phyloP scores from a whole-genome alignment of 495 filamentous ascomycete genomes.

The Penicillium robsamsonii region DNA sequence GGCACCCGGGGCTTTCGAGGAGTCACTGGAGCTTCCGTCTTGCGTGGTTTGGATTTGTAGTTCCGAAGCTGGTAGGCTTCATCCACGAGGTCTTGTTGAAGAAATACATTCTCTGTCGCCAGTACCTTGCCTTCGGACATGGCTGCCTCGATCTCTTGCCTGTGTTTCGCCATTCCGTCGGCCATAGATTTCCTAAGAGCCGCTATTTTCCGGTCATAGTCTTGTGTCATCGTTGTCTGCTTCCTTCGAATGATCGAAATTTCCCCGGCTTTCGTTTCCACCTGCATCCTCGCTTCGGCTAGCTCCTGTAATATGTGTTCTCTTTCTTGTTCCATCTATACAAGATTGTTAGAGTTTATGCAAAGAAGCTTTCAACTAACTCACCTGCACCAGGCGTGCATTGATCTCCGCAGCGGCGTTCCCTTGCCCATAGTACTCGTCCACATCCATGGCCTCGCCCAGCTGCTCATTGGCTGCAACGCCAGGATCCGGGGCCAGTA shows the following conservation, averaged over 20 bases:
- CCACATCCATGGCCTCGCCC: constrained; percentile 30
- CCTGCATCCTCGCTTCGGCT: constrained; percentile 46
- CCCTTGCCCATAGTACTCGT: constrained; percentile 30
- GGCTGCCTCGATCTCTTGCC: constrained; percentile 55
- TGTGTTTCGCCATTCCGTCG: constrained; percentile 55
- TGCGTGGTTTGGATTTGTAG: constrained; percentile 44
- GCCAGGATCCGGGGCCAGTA: background rate
- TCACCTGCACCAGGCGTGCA: constrained; percentile 36
- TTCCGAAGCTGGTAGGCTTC: constrained; percentile 50
- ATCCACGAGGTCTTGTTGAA: constrained; percentile 64
- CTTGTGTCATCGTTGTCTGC: constrained; percentile 50
- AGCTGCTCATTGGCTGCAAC: constrained; percentile 15
- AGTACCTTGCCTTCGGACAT: constrained; percentile 58
- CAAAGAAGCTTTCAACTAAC: background rate
- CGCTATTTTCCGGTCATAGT: constrained; percentile 54
- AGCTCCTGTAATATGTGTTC: constrained; percentile 47
- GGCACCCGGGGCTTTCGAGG: constrained; percentile 58
- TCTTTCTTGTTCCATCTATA: constrained; percentile 54
- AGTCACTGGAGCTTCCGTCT: constrained; percentile 46
- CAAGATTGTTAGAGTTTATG: constrained; percentile 29
- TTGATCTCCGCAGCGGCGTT: constrained; percentile 12
- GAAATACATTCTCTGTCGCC: constrained; percentile 61
- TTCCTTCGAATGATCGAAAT: constrained; percentile 67
- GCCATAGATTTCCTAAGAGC: constrained; percentile 53
- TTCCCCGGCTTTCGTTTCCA: constrained; percentile 61